phyloP scores from a whole-genome alignment of 768 basidiomycete genomes.

The Galerina marginata region DNA sequence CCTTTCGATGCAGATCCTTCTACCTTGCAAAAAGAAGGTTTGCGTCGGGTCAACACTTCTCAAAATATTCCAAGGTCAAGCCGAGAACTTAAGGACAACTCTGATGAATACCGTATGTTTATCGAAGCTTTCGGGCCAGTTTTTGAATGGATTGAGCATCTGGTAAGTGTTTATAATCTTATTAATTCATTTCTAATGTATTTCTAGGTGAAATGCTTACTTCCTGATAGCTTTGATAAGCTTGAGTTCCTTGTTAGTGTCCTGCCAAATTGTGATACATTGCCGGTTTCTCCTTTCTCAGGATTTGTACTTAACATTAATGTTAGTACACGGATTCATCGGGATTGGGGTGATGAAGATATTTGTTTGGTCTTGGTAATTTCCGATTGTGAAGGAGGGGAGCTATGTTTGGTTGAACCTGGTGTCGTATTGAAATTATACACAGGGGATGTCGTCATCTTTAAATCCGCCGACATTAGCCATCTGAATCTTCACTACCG shows the following conservation, averaged over 20 bases:
- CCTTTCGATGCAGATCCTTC: conserved; percentile 10
- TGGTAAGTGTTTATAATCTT: background rate
- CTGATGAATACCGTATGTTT: background rate
- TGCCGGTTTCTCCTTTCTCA: conserved; percentile 25
- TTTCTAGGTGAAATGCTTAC: background rate
- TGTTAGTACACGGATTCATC: conserved; percentile 25
- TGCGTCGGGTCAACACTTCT: conserved; percentile 3
- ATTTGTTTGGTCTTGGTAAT: conserved; percentile 31
- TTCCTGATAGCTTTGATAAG: background rate
- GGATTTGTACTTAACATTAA: conserved; percentile 30
- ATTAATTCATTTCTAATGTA: no score
- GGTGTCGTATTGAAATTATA: conserved; percentile 25
- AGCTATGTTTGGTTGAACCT: conserved; percentile 25
- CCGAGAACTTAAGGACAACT: background rate
- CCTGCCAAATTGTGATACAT: background rate
- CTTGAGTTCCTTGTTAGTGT: background rate
- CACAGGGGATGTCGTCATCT: conserved; percentile 21
- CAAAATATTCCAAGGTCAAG: conserved; percentile 7
- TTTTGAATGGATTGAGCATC: conserved; percentile 9
- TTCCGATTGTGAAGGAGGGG: conserved; percentile 26
- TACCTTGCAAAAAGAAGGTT: conserved; percentile 5
- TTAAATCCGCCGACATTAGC: conserved; percentile 23
- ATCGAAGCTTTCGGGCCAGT: conserved; percentile 3
- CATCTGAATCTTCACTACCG: conserved; percentile 31
- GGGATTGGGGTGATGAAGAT: conserved; percentile 19